Evolutionary conservation across 169 alveolate genomes (phyloP).

Genomic region (Cryptosporidium tyzzeri): DNA sequence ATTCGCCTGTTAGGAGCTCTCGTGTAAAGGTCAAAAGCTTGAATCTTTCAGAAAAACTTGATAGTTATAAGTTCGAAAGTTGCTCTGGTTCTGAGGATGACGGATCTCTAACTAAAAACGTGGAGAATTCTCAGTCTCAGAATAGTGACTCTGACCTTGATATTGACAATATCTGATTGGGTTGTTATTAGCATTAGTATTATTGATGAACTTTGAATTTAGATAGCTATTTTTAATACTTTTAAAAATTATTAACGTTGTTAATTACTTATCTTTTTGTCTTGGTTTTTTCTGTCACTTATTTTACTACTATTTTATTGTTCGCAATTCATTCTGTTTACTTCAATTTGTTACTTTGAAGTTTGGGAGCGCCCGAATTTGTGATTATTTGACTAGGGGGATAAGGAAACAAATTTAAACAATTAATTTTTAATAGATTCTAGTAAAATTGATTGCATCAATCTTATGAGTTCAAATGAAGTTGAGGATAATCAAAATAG

Average conservation of each 20-base stretch:
- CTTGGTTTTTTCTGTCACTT: too few relatives aligned
- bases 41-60: slow-evolving; percentile 23
- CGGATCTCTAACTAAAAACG: slow-evolving; percentile 20
- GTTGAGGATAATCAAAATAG: not conserved
- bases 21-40: slow-evolving; percentile 56
- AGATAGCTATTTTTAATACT: slow-evolving; percentile 8
- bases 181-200: not conserved
- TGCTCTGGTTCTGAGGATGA: slow-evolving; percentile 39
- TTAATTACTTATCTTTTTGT: not conserved
- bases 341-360: not conserved
- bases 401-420: not conserved
- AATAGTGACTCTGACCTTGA: slow-evolving; percentile 62
- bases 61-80: not conserved
- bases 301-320: too few relatives aligned
- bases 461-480: slow-evolving; percentile 34
- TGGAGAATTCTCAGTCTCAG: slow-evolving; percentile 31
- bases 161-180: slow-evolving; percentile 63
- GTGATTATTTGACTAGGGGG: not conserved
- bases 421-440: not conserved
- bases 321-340: too few relatives aligned
- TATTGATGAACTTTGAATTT: not conserved
- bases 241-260: not conserved
- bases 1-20: slow-evolving; percentile 29
- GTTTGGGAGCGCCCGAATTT: not conserved
- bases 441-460: not conserved